phyloP scores from a whole-genome alignment of 1,284 basidiomycete genomes.

The Pascua sp. region DNA sequence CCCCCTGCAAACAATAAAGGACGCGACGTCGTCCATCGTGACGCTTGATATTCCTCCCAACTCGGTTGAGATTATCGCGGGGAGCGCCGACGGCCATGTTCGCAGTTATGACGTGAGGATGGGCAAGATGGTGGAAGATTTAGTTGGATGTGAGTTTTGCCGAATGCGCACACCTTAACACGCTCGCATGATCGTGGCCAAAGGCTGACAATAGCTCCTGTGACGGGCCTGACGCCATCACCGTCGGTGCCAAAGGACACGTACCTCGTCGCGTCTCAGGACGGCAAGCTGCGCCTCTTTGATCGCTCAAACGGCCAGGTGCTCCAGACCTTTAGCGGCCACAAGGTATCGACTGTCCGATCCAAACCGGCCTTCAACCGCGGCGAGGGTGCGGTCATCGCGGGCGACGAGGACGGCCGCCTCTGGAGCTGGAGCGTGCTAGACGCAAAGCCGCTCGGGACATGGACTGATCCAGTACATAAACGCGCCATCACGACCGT shows the following conservation, averaged over 20 bases:
- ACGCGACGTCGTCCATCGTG: slow-evolving; percentile 85
- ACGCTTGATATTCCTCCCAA: slow-evolving; percentile 62
- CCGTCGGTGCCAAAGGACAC: slow-evolving; percentile 59
- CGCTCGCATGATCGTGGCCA: neutral
- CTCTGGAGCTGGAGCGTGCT: slow-evolving; percentile 92
- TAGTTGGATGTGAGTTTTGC: slow-evolving; percentile 69
- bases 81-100: slow-evolving; percentile 85
- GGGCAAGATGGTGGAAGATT: slow-evolving; percentile 83
- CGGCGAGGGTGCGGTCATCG: slow-evolving; percentile 74
- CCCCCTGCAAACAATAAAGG: slow-evolving; percentile 86
- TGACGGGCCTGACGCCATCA: slow-evolving; percentile 69
- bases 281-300: slow-evolving; percentile 79
- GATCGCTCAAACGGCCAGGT: slow-evolving; percentile 71
- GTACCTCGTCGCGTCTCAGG: slow-evolving; percentile 78
- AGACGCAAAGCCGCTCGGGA: slow-evolving; percentile 61
- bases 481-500: slow-evolving; percentile 62
- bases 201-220: slow-evolving; percentile 57
- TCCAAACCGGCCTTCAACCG: slow-evolving; percentile 78
- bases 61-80: slow-evolving; percentile 64
- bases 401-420: slow-evolving; percentile 82
- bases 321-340: slow-evolving; percentile 80
- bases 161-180: too few species aligned
- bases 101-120: slow-evolving; percentile 90
- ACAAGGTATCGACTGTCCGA: slow-evolving; percentile 60
- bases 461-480: slow-evolving; percentile 67